These are phyloP conservation scores for Moniliella sp. DNA, from an alignment of 1,284 basidiomycete genomes.

Conservation along the genomic window DNA sequence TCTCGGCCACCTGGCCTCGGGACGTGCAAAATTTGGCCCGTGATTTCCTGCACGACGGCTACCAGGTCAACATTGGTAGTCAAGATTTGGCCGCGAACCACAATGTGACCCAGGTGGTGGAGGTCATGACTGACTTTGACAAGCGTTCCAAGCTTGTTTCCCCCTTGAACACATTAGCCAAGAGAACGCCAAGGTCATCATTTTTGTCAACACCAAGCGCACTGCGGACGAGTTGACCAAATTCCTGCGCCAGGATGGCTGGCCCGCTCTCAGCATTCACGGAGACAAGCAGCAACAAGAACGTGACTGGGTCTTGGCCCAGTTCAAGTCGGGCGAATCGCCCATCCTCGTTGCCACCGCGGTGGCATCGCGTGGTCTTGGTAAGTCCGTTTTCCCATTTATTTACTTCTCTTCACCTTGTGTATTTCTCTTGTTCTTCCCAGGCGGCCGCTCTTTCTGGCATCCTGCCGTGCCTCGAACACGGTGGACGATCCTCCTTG, in stretches of 20 bases:
- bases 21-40: slow-evolving; percentile 89
- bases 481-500: too few relatives aligned
- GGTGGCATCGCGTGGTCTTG: slow-evolving; percentile 88
- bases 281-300: slow-evolving; percentile 76
- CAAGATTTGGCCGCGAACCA: slow-evolving; percentile 95
- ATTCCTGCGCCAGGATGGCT: slow-evolving; percentile 45
- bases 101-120: slow-evolving; percentile 83
- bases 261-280: slow-evolving; percentile 91
- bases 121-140: slow-evolving; percentile 91
- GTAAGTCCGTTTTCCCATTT: too few relatives aligned
- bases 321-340: slow-evolving; percentile 91
- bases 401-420: too few relatives aligned
- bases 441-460: too few relatives aligned
- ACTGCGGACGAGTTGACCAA: slow-evolving; percentile 96
- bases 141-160: slow-evolving; percentile 87
- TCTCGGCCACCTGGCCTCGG: slow-evolving; percentile 95
- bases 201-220: slow-evolving; percentile 92
- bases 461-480: too few relatives aligned
- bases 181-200: slow-evolving; percentile 93
- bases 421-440: too few relatives aligned
- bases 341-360: slow-evolving; percentile 76
- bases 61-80: slow-evolving; percentile 95
- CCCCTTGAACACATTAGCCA: slow-evolving; percentile 81
- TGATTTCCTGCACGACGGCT: slow-evolving; percentile 87
- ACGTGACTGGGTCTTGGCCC: slow-evolving; percentile 92